Percentiles rank a stretch among this genome's conserved stretches.
phyloP scores from a whole-genome alignment of 108 stramenopile species.

The Nitzschia sp. region DNA sequence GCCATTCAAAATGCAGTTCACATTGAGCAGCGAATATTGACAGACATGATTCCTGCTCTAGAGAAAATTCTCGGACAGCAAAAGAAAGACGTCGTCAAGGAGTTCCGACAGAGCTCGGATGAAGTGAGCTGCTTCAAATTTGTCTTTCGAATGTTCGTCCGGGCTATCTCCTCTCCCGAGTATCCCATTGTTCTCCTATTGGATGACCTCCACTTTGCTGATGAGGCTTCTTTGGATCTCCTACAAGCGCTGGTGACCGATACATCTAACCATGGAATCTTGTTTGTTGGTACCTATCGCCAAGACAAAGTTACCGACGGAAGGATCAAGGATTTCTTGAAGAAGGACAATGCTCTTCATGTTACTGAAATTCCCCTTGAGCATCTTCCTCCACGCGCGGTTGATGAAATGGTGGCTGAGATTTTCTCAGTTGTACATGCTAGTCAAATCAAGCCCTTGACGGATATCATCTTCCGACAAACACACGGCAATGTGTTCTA shows the following conservation, averaged over 20 bases:
- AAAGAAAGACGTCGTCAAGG: slow-evolving; percentile 16
- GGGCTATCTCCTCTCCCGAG: slow-evolving; percentile 5
- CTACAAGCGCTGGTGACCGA: slow-evolving; percentile 39
- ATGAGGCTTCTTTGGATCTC: slow-evolving; percentile 51
- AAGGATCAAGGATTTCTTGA: slow-evolving; percentile 1
- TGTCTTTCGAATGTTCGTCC: slow-evolving; percentile 17
- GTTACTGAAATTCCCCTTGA: slow-evolving; percentile 11
- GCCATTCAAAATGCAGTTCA: slow-evolving; percentile 17
- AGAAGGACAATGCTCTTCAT: background rate
- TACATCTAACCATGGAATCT: slow-evolving; percentile 22
- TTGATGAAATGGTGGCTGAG: slow-evolving; percentile 26
- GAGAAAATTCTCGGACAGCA: slow-evolving; percentile 26
- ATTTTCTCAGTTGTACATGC: slow-evolving; percentile 22
- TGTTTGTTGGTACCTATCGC: slow-evolving; percentile 27
- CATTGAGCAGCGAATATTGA: slow-evolving; percentile 23
- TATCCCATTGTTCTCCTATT: slow-evolving; percentile 45
- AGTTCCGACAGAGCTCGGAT: slow-evolving; percentile 26
- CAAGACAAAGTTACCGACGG: slow-evolving; percentile 15
- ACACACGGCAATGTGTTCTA: slow-evolving; percentile 67
- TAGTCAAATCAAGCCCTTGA: slow-evolving; percentile 21
- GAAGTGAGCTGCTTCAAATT: slow-evolving; percentile 32
- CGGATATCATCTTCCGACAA: slow-evolving; percentile 32
- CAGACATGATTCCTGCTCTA: slow-evolving; percentile 32
- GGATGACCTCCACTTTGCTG: slow-evolving; percentile 73
- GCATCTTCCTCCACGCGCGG: slow-evolving; percentile 11